These are phyloP conservation scores for Ascocoryne sarcoides DNA, from an alignment of 2,329 filamentous ascomycete genomes.

Conservation along the genomic window DNA sequence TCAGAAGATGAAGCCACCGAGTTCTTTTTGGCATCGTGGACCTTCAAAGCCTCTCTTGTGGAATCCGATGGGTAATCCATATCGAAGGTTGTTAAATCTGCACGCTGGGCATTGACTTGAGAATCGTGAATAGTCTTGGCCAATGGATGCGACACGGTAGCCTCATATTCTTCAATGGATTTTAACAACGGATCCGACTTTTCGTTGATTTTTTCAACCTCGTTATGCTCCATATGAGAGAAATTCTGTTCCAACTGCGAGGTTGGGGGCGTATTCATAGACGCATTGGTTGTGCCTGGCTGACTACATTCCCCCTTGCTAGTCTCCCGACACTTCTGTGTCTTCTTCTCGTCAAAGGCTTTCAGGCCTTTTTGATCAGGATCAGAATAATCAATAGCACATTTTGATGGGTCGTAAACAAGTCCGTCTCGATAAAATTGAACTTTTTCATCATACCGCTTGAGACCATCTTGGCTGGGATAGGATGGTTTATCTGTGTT, in stretches of 20 bases:
- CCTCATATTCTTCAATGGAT: background rate
- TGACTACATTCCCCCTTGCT: slow-evolving; percentile 1
- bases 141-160: too few relatives aligned
- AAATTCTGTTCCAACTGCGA: background rate
- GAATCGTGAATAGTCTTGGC: too few relatives aligned
- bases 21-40: too few relatives aligned
- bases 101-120: too few relatives aligned
- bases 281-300: slow-evolving; percentile 1
- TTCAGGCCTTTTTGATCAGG: slow-evolving; percentile 3
- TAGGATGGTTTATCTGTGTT: slow-evolving; percentile 12
- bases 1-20: too few relatives aligned
- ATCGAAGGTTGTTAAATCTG: too few relatives aligned
- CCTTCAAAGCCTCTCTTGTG: too few relatives aligned
- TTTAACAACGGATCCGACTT: background rate
- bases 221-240: too few relatives aligned
- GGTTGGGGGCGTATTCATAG: background rate
- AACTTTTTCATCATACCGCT: slow-evolving; percentile 12
- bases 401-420: slow-evolving; percentile 2
- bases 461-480: slow-evolving; percentile 10
- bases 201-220: background rate
- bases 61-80: too few relatives aligned
- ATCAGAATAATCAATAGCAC: background rate
- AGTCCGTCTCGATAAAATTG: slow-evolving; percentile 3
- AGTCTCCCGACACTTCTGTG: background rate
- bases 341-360: slow-evolving; percentile 4